Base-by-base conservation (phyloP, 495 filamentous ascomycete species). In the Daldinia grandis region DNA sequence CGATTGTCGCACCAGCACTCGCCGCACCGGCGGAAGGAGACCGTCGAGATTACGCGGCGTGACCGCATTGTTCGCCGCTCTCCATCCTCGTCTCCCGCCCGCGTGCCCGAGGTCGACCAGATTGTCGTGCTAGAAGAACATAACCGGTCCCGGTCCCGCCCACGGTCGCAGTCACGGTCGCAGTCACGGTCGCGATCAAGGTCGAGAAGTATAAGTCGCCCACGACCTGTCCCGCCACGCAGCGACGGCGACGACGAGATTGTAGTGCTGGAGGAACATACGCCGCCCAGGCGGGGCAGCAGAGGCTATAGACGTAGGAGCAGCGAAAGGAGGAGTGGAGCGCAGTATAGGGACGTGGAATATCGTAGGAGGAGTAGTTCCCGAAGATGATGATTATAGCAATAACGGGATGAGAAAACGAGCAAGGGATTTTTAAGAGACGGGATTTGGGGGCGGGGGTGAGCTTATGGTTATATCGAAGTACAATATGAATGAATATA, bases 211-310 rank as follows among this genome's bases (percentile, higher is more conserved):
- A 61, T 75, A 37, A 71, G 66, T 19, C 70, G 54, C 35, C 62
- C 62, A 0, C 62, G 49, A 21, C 69, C 63, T 24, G 7, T 9
- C 10, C 65, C 58, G 33, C 55, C 65, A n/a, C 49, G 24, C 2
- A 17, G 50, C 6, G 67, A 74, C 17, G 68, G 66, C 17, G 79
- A 79, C 30, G 80, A 79, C 19, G 81, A 84, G 72, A 78, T 84
- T 25, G 76, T 85, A n/a, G 77, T 85, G 24, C 75, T 83, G 50
- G 83, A 85, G 68, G 82, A 84, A 66, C 74, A 80, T 17, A 74
- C 66, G 2, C 78, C 80, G 55, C 72, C 79, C 27, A 58, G 76
- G 47, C 67, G 76, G 30, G 66, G 66, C 38, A 77, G 77, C 24
- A 77, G 74, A 42, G 33, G 74, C 35, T 72, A 78, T 35, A 70